These are phyloP conservation scores for Penicillium digitatum DNA, from an alignment of 2,329 filamentous ascomycete genomes.

Conservation along the genomic window DNA sequence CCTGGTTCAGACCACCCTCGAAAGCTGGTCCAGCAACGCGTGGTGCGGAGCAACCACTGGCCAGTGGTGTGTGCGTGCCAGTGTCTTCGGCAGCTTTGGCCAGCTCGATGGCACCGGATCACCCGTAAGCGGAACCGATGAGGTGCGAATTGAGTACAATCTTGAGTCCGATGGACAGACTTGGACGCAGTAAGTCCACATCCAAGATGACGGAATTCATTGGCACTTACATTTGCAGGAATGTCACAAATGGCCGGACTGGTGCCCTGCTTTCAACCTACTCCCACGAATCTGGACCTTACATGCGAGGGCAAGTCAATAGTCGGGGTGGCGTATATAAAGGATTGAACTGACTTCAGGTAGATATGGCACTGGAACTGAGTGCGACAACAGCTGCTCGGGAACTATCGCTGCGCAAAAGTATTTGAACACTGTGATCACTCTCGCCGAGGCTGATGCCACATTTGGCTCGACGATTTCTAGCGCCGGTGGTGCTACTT, in stretches of 20 bases:
- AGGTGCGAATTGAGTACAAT: slow-evolving; percentile 31
- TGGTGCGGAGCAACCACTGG: slow-evolving; percentile 42
- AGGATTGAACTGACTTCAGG: neutral
- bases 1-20: slow-evolving; percentile 43
- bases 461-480: slow-evolving; percentile 26
- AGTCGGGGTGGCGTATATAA: neutral
- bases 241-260: slow-evolving; percentile 37
- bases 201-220: neutral
- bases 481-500: slow-evolving; percentile 32
- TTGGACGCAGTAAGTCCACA: slow-evolving; percentile 28
- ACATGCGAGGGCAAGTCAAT: slow-evolving; percentile 33
- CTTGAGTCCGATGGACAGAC: slow-evolving; percentile 26
- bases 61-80: slow-evolving; percentile 44
- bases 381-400: slow-evolving; percentile 39
- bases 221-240: slow-evolving; percentile 10
- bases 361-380: slow-evolving; percentile 41
- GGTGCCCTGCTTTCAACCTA: slow-evolving; percentile 35
- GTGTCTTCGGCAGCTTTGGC: slow-evolving; percentile 42
- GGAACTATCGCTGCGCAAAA: slow-evolving; percentile 40
- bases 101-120: slow-evolving; percentile 33
- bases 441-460: slow-evolving; percentile 32
- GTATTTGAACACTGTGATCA: slow-evolving; percentile 42
- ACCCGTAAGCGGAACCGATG: slow-evolving; percentile 26
- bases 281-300: slow-evolving; percentile 34
- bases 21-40: slow-evolving; percentile 40